Conservation (phyloP, 139 green algal genomes). For the Tetradesmus lagerheimii region DNA sequence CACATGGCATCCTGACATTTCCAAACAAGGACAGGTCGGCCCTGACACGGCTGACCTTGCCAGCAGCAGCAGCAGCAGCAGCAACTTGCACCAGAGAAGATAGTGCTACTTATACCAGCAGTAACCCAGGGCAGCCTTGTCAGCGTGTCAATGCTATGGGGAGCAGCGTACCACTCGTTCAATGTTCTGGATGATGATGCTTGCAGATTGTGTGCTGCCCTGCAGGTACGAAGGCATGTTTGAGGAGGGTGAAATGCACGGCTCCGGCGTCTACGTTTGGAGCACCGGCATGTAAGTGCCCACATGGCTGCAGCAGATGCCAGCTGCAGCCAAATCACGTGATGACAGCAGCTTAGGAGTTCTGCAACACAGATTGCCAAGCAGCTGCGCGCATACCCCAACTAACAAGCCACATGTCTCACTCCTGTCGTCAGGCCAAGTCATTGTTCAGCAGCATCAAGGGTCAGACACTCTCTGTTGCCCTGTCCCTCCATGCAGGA, state of each 20-base stretch:
- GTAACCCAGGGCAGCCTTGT: neutral
- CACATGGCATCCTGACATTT: slow-evolving; percentile 65
- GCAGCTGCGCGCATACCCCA: too few species aligned
- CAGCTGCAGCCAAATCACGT: too few species aligned
- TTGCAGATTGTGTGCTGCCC: neutral
- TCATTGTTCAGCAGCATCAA: too few species aligned
- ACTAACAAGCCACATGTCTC: too few species aligned
- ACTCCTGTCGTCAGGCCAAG: too few species aligned
- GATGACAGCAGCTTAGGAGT: neutral
- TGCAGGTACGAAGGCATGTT: slow-evolving; percentile 75
- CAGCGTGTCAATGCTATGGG: neutral
- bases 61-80: neutral
- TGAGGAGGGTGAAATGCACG: slow-evolving; percentile 65
- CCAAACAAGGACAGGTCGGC: slow-evolving; percentile 61
- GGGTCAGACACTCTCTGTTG: neutral
- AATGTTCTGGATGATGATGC: neutral
- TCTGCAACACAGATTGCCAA: neutral
- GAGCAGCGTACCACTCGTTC: too few species aligned
- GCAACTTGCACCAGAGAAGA: neutral
- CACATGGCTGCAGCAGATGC: neutral
- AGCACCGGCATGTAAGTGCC: slow-evolving; percentile 62
- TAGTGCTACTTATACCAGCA: neutral
- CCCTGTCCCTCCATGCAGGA: slow-evolving; percentile 27
- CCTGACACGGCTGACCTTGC: neutral
- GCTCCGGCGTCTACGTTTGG: slow-evolving; percentile 76